These are phyloP conservation scores for Ramularia endophylla DNA, from an alignment of 2,329 filamentous ascomycete species.

Conservation along the genomic window DNA sequence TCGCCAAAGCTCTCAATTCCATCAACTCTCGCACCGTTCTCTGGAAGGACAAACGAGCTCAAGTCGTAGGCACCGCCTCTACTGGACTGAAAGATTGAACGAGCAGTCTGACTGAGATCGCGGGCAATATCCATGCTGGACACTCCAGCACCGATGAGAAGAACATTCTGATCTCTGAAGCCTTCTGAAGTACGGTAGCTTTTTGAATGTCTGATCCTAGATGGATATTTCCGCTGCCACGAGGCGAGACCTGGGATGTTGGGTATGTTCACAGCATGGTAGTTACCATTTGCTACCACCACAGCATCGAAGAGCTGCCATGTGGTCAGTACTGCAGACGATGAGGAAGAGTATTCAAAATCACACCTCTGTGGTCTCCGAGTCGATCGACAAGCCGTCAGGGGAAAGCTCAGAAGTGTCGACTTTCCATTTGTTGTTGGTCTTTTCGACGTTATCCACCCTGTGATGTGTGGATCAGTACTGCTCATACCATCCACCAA, in stretches of 20 bases:
- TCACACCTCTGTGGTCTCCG: neutral
- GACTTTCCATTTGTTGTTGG: constrained; percentile 46
- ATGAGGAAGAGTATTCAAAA: neutral
- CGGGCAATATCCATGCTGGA: constrained; percentile 51
- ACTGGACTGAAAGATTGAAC: constrained; percentile 49
- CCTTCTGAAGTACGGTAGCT: constrained; percentile 41
- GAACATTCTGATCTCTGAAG: constrained; percentile 52
- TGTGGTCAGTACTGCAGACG: neutral
- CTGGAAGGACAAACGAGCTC: constrained; percentile 48
- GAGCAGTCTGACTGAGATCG: constrained; percentile 43
- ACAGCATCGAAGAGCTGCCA: constrained; percentile 44
- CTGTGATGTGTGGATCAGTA: constrained; percentile 22
- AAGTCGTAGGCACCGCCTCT: constrained; percentile 57
- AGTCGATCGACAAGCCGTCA: constrained; percentile 1
- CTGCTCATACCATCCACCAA: too few relatives aligned
- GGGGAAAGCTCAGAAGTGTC: constrained; percentile 41
- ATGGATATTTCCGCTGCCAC: constrained; percentile 43
- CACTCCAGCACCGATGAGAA: constrained; percentile 52
- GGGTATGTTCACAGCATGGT: constrained; percentile 47
- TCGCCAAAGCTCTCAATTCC: constrained; percentile 44
- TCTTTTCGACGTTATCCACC: constrained; percentile 51
- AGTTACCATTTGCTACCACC: constrained; percentile 51
- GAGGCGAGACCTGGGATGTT: constrained; percentile 43
- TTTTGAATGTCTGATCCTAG: constrained; percentile 47
- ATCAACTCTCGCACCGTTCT: constrained; percentile 47